Percentiles rank a stretch among this genome's conserved stretches.
Evolutionary conservation across 768 basidiomycete genomes (phyloP).

Genomic region (Pisolithus orientalis): DNA sequence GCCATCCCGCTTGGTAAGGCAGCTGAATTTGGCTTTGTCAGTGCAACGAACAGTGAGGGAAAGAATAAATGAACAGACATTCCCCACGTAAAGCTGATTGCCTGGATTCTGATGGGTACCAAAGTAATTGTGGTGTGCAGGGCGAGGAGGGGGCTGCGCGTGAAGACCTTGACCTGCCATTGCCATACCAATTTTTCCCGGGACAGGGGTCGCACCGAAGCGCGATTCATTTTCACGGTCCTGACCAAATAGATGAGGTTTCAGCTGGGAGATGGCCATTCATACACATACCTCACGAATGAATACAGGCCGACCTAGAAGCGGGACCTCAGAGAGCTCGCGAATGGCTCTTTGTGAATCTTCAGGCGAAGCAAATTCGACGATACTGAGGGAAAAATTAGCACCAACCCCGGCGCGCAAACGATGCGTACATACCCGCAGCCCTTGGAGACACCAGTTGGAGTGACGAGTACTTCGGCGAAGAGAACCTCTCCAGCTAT

Average conservation of each 20-base stretch:
- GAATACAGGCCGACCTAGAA: slow-evolving; percentile 93
- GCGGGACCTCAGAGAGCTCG: slow-evolving; percentile 80
- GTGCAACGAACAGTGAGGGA: background rate
- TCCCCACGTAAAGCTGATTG: slow-evolving; percentile 89
- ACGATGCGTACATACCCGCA: slow-evolving; percentile 75
- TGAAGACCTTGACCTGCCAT: slow-evolving; percentile 88
- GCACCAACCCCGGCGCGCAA: background rate
- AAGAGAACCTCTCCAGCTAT: slow-evolving; percentile 99
- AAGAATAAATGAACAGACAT: slow-evolving; percentile 44
- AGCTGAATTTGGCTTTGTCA: slow-evolving; percentile 42
- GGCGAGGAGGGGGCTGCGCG: slow-evolving; percentile 77
- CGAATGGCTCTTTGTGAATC: slow-evolving; percentile 86
- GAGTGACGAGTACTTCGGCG: slow-evolving; percentile 97
- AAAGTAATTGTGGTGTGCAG: slow-evolving; percentile 74
- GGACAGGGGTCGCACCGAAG: slow-evolving; percentile 92
- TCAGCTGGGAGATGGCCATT: background rate
- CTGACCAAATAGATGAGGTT: slow-evolving; percentile 34
- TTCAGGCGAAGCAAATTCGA: slow-evolving; percentile 88
- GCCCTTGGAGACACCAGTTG: slow-evolving; percentile 95
- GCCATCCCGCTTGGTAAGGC: slow-evolving; percentile 97
- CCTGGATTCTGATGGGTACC: slow-evolving; percentile 56
- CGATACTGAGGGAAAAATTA: slow-evolving; percentile 58
- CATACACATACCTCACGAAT: slow-evolving; percentile 76
- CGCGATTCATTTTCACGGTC: slow-evolving; percentile 96
- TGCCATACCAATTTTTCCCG: slow-evolving; percentile 93